Percentiles rank a stretch among this genome's conserved stretches.
Conservation (phyloP, 352 stramenopile species). For the Phytophthora lateralis region DNA sequence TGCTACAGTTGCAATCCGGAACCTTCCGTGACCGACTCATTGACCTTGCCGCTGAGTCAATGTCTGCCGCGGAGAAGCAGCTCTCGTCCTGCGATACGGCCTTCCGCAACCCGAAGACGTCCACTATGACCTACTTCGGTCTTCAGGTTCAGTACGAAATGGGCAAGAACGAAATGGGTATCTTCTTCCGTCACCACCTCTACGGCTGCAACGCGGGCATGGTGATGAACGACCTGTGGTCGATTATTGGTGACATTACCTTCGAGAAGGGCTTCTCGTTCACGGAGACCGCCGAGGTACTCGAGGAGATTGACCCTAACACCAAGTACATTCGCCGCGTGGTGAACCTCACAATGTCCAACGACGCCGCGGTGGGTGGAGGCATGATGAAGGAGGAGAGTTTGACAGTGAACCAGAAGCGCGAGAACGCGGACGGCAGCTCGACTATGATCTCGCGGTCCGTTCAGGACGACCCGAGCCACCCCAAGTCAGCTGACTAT, state of each 20-base stretch:
- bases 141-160: conserved; percentile 90
- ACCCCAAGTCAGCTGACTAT: conserved; percentile 63
- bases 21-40: conserved; percentile 83
- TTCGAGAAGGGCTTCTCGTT: conserved; percentile 90
- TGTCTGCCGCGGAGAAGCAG: conserved; percentile 64
- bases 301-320: conserved; percentile 76
- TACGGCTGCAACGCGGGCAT: conserved; percentile 76
- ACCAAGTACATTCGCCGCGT: conserved; percentile 87
- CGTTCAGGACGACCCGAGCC: conserved; percentile 74
- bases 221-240: conserved; percentile 83
- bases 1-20: conserved; percentile 75
- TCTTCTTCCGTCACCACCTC: conserved; percentile 87
- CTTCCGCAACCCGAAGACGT: conserved; percentile 85
- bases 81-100: conserved; percentile 73
- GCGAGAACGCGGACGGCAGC: conserved; percentile 75
- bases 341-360: conserved; percentile 82
- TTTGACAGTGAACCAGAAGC: conserved; percentile 77
- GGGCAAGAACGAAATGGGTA: conserved; percentile 85
- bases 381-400: conserved; percentile 88
- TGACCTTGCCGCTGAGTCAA: conserved; percentile 67
- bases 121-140: conserved; percentile 90
- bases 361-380: conserved; percentile 61
- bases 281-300: conserved; percentile 69
- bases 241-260: conserved; percentile 59
- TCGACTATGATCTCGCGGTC: conserved; percentile 69